phyloP scores from a whole-genome alignment of 495 filamentous ascomycete species.

The Penicillium roqueforti region DNA sequence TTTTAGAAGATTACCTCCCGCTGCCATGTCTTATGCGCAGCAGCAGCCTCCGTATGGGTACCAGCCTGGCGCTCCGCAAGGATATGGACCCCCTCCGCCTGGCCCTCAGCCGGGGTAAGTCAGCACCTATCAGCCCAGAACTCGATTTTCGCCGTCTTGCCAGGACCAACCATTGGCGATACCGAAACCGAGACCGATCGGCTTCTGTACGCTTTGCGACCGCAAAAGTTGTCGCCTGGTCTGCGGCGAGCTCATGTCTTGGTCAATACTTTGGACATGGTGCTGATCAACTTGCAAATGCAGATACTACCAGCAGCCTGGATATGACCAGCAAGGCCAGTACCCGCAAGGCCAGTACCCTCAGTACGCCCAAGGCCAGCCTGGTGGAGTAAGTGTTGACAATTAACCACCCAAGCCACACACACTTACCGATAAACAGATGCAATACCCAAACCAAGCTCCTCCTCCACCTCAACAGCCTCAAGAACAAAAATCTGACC shows the following conservation, averaged over 20 bases:
- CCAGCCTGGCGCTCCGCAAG: too few species aligned
- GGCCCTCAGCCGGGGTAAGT: too few species aligned
- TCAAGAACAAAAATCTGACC: constrained; percentile 46
- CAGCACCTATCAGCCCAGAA: too few species aligned
- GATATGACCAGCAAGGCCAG: constrained; percentile 12
- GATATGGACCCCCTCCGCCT: too few species aligned
- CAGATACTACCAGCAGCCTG: constrained; percentile 17
- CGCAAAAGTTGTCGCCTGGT: not conserved
- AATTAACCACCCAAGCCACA: too few species aligned
- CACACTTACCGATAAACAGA: too few species aligned
- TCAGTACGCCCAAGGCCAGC: too few species aligned
- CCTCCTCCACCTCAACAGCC: constrained; percentile 27
- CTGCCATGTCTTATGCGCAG: constrained; percentile 37
- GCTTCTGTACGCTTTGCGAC: not conserved
- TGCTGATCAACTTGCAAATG: not conserved
- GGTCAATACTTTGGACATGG: not conserved
- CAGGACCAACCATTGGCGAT: too few species aligned
- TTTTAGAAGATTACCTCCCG: not conserved
- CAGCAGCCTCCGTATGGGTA: too few species aligned
- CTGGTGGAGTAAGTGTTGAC: too few species aligned
- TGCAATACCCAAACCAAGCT: too few species aligned
- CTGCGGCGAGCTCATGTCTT: not conserved
- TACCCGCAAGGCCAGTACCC: constrained; percentile 8
- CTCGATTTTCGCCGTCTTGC: too few species aligned
- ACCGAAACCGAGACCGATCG: not conserved